These are phyloP conservation scores for Penicillium bovifimosum DNA, from an alignment of 495 filamentous ascomycete species.

Conservation along the genomic window DNA sequence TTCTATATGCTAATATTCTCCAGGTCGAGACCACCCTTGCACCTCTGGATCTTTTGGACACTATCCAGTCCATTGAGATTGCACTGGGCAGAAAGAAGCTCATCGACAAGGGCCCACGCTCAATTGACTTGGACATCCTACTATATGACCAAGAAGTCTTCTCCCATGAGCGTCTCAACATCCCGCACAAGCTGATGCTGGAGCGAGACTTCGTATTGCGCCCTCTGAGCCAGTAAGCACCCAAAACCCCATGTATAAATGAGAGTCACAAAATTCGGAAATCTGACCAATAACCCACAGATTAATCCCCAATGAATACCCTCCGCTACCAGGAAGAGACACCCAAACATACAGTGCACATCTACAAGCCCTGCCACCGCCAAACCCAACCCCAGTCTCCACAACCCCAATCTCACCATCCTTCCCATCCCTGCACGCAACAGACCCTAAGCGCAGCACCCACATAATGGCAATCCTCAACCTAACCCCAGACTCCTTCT, in stretches of 20 bases:
- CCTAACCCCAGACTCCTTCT: slow-evolving; percentile 95
- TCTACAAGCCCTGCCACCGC: slow-evolving; percentile 59
- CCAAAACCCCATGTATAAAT: not conserved
- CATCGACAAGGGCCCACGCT: slow-evolving; percentile 88
- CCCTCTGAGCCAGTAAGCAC: slow-evolving; percentile 73
- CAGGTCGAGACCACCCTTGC: slow-evolving; percentile 77
- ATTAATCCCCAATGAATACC: slow-evolving; percentile 56
- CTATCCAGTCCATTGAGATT: slow-evolving; percentile 78
- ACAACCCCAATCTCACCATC: slow-evolving; percentile 62
- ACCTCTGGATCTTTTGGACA: slow-evolving; percentile 69
- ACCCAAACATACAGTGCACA: slow-evolving; percentile 41
- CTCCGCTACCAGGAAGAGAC: slow-evolving; percentile 34
- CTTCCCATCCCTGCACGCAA: slow-evolving; percentile 56
- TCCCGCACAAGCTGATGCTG: slow-evolving; percentile 80
- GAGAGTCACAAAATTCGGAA: not conserved
- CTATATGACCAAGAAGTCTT: slow-evolving; percentile 70
- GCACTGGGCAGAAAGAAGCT: slow-evolving; percentile 71
- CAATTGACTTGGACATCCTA: slow-evolving; percentile 91
- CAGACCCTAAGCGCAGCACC: slow-evolving; percentile 60
- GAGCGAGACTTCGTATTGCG: slow-evolving; percentile 92
- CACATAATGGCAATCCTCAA: slow-evolving; percentile 93
- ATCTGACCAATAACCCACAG: slow-evolving; percentile 28
- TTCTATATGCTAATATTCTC: slow-evolving; percentile 1
- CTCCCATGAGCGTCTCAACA: slow-evolving; percentile 62
- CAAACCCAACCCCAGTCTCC: slow-evolving; percentile 48